Base-by-base conservation (phyloP, 495 filamentous ascomycete genomes). In the Hypoxylon fuscum region DNA sequence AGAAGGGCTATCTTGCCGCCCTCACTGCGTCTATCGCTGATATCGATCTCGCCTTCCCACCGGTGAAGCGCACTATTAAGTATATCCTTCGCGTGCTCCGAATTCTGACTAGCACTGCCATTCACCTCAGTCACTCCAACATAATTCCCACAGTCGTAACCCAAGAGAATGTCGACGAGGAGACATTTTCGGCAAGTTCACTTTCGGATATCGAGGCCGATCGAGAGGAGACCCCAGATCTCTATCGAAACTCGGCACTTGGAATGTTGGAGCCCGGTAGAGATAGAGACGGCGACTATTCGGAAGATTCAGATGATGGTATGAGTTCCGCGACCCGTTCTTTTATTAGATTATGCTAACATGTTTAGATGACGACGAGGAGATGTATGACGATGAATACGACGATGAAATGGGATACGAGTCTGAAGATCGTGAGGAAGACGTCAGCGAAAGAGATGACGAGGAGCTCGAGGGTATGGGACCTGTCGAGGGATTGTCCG, bases 201-300 rank as follows among this genome's bases (percentile, higher is more conserved):
- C 85, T 96, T 38, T 96, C 92, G 6, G 91, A 96, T 48, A 77
- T 90, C 27, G 91, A 93, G 25, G 90, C 93, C 66, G 88, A 91
- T 55, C 90, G 96, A 15, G 95, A 98, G 72, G 94, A 98, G 71
- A 98, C 96, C 6, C 95, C 95, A 17, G 96, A 99, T 77, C 85
- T 99, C 6, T 98, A 96, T 76, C 88, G 95, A 35, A 96, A 98
- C 69, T 97, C 95, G 3, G 91, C 96, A 3, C 81, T 99, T 27
- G 96, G 96, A 32, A 93, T 99, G 86, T 86, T 96, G 55, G 95
- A 97, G 70, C 90, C 90, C 59, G 63, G 67, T 5, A 85, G 86
- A 57, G 83, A 91, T 60, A 88, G 91, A 60, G 89, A 91, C 54
- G 55, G 55, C 43, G 89, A 90, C 49, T 89, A 88, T 55, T 90